A percentile compares a stretch with the other conserved stretches of the same genome.
phyloP scores from a whole-genome alignment of 139 green algal genomes.

The Asterochloris sp. region DNA sequence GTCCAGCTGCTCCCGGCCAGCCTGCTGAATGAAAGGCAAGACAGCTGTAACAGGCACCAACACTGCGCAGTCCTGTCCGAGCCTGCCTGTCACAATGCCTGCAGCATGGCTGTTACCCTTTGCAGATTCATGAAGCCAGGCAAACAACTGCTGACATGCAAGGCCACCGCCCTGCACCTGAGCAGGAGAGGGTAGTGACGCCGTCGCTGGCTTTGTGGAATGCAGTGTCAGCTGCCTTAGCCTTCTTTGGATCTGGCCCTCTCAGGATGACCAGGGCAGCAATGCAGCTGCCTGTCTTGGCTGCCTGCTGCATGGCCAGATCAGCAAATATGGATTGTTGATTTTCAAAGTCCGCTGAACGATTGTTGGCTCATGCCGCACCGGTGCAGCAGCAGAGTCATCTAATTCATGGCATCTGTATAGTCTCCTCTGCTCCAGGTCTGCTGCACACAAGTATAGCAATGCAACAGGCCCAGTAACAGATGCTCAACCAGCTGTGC shows the following conservation, averaged over 20 bases:
- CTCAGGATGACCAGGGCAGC: slow-evolving; percentile 12
- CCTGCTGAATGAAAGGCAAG: neutral
- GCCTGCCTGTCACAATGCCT: neutral
- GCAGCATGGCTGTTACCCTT: neutral
- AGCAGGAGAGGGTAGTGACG: slow-evolving; percentile 24
- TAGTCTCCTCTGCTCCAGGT: neutral
- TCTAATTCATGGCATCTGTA: neutral
- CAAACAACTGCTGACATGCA: neutral
- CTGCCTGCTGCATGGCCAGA: neutral
- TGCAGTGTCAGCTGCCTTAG: slow-evolving; percentile 23
- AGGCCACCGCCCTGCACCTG: slow-evolving; percentile 12
- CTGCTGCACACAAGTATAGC: neutral
- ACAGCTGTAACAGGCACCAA: neutral
- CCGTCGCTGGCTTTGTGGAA: slow-evolving; percentile 30
- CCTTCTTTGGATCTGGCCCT: slow-evolving; percentile 29
- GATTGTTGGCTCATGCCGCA: neutral
- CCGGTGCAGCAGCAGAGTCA: neutral
- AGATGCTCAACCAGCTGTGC: neutral
- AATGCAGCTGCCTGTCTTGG: neutral
- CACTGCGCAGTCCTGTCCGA: neutral
- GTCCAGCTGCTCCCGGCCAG: neutral
- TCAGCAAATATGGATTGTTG: neutral
- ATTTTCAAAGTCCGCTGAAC: neutral
- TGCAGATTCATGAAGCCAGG: neutral
- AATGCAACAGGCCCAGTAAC: neutral